A percentile compares a stretch with the other conserved stretches of the same genome.
Evolutionary conservation across 768 basidiomycete genomes (phyloP).

Genomic region (Omphalotus guepiniiformis): DNA sequence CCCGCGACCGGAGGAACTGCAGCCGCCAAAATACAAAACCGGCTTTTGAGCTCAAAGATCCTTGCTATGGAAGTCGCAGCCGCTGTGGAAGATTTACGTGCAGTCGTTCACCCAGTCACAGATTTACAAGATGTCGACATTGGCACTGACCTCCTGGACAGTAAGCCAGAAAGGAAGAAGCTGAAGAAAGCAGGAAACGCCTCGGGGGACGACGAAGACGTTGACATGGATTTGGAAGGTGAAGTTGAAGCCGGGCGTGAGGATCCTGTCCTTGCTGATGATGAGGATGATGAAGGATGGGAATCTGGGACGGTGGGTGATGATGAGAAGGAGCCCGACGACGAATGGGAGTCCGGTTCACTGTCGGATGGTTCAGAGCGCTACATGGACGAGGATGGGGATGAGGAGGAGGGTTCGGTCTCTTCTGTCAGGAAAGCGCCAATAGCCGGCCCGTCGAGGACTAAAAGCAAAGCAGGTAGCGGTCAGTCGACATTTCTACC

Average conservation of each 20-base stretch:
- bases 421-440: slow-evolving; percentile 16
- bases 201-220: slow-evolving; percentile 6
- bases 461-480: slow-evolving; percentile 19
- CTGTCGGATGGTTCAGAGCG: slow-evolving; percentile 22
- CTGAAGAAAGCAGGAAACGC: slow-evolving; percentile 15
- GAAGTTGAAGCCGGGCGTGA: slow-evolving; percentile 19
- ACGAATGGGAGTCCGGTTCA: slow-evolving; percentile 55
- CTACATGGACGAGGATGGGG: slow-evolving; percentile 18
- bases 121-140: slow-evolving; percentile 5
- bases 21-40: slow-evolving; percentile 59
- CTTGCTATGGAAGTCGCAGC: slow-evolving; percentile 54
- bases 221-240: slow-evolving; percentile 15
- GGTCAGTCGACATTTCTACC: slow-evolving; percentile 74
- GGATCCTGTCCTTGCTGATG: slow-evolving; percentile 17
- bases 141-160: slow-evolving; percentile 16
- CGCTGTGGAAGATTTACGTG: slow-evolving; percentile 47
- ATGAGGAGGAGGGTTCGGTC: slow-evolving; percentile 28
- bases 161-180: slow-evolving; percentile 17
- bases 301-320: slow-evolving; percentile 35
- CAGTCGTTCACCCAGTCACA: slow-evolving; percentile 30
- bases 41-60: slow-evolving; percentile 74
- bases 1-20: slow-evolving; percentile 37
- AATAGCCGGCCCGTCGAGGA: slow-evolving; percentile 17
- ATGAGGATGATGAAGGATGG: slow-evolving; percentile 30
- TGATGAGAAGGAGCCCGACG: slow-evolving; percentile 23